phyloP scores from a whole-genome alignment of 139 green algal genomes.

The Chlamydomonas sp. region DNA sequence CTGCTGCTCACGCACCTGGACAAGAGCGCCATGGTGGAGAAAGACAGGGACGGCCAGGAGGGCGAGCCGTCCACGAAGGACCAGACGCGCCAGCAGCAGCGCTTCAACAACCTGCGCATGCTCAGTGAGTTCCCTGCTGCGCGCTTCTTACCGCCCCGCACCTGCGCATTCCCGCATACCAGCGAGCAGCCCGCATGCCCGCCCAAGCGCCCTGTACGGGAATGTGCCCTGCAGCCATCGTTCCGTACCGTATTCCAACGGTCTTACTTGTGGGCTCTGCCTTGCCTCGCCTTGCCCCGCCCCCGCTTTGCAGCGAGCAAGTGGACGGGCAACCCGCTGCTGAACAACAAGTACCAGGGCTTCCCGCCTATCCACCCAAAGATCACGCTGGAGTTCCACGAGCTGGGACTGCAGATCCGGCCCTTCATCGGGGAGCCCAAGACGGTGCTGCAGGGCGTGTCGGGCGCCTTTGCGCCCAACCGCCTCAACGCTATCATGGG shows the following conservation, averaged over 20 bases:
- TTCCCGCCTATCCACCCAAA: constrained; percentile 37
- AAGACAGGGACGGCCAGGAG: background rate
- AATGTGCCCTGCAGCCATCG: too few relatives aligned
- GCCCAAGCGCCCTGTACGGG: too few relatives aligned
- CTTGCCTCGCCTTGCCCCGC: too few relatives aligned
- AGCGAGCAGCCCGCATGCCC: too few relatives aligned
- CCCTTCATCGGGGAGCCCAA: background rate
- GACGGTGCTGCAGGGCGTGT: constrained; percentile 15
- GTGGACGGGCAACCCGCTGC: background rate
- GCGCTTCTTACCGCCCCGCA: too few relatives aligned
- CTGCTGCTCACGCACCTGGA: constrained; percentile 15
- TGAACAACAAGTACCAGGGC: constrained; percentile 36
- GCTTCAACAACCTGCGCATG: too few relatives aligned
- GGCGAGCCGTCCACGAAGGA: too few relatives aligned
- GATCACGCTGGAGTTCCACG: constrained; percentile 39
- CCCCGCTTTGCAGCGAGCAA: constrained; percentile 11
- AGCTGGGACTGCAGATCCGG: constrained; percentile 26
- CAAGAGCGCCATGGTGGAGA: constrained; percentile 21
- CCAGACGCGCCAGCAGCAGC: too few relatives aligned
- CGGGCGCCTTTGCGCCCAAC: constrained; percentile 39
- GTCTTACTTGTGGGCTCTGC: too few relatives aligned
- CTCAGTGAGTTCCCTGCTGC: too few relatives aligned
- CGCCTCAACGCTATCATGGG: constrained; percentile 56
- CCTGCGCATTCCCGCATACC: too few relatives aligned
- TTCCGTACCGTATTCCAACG: too few relatives aligned